Evolutionary conservation across 208 protist species (phyloP).

Genomic region (Trypanosomatidae sp.): DNA sequence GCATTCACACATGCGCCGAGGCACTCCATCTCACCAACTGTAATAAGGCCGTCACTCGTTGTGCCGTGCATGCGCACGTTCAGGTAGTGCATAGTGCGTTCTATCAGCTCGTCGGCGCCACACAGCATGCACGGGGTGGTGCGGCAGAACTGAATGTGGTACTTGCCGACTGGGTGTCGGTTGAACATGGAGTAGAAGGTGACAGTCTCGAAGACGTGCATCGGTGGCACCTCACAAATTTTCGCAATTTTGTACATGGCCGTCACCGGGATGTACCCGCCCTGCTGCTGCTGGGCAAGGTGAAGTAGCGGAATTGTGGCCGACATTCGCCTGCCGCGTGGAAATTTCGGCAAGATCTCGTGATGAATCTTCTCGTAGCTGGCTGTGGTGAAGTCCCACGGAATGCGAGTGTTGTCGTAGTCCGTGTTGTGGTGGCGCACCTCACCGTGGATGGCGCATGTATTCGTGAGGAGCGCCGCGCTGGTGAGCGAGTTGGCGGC

Average conservation of each 20-base stretch:
- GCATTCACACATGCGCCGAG: conserved; percentile 94
- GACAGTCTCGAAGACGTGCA: conserved; percentile 92
- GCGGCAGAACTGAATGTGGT: conserved; percentile 94
- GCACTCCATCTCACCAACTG: conserved; percentile 94
- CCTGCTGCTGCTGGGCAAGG: conserved; percentile 91
- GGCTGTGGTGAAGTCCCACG: conserved; percentile 91
- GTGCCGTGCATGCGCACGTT: conserved; percentile 86
- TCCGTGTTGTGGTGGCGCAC: conserved; percentile 89
- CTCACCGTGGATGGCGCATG: conserved; percentile 71
- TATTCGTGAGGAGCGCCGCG: background rate
- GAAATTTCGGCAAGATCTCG: conserved; percentile 92
- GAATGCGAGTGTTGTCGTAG: conserved; percentile 89
- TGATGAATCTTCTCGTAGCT: conserved; percentile 91
- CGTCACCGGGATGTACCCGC: conserved; percentile 91
- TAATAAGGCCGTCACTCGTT: conserved; percentile 87
- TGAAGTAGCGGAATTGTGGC: conserved; percentile 91
- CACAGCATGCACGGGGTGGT: conserved; percentile 94
- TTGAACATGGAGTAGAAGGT: conserved; percentile 97
- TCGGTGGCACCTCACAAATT: conserved; percentile 91
- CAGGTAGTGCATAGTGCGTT: conserved; percentile 78
- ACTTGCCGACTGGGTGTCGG: conserved; percentile 93
- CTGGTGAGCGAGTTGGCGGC: too few relatives aligned
- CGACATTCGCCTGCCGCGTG: conserved; percentile 68
- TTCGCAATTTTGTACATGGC: conserved; percentile 95
- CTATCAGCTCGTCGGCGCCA: conserved; percentile 87